Percentiles rank a stretch among this genome's conserved stretches.
Conservation (phyloP, 306 rosid genomes). For the Vigna unguiculata region DNA sequence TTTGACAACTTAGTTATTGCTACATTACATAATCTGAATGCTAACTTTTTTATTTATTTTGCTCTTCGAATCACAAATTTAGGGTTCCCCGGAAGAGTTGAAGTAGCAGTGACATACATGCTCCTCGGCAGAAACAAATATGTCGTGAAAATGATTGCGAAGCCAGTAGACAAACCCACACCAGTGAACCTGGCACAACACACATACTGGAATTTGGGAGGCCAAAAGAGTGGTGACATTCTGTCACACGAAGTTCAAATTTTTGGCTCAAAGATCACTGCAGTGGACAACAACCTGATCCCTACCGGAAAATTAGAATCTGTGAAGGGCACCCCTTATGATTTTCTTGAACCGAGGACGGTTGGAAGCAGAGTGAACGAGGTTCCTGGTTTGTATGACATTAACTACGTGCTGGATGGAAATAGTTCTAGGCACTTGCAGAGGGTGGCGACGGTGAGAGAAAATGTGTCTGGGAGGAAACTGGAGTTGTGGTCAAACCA, state of each 20-base stretch:
- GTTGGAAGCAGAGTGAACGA: constrained; percentile 51
- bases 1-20: neutral
- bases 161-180: constrained; percentile 56
- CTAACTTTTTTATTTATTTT: neutral
- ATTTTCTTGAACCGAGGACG: constrained; percentile 50
- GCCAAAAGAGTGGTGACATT: constrained; percentile 60
- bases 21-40: no score
- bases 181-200: constrained; percentile 70
- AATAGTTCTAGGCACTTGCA: constrained; percentile 17
- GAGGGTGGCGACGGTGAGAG: constrained; percentile 50
- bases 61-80: neutral
- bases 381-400: constrained; percentile 55
- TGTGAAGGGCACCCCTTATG: constrained; percentile 56
- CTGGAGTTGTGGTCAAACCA: constrained; percentile 62
- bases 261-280: constrained; percentile 55
- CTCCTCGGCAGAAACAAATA: constrained; percentile 46
- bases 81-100: constrained; percentile 66
- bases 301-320: constrained; percentile 51
- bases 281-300: constrained; percentile 51
- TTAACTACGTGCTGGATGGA: constrained; percentile 57
- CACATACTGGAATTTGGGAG: constrained; percentile 64
- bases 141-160: constrained; percentile 54
- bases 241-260: constrained; percentile 55
- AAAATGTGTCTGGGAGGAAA: constrained; percentile 53
- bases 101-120: constrained; percentile 54